Conservation (phyloP, 1,284 basidiomycete species). For the Vanrija humicola region DNA sequence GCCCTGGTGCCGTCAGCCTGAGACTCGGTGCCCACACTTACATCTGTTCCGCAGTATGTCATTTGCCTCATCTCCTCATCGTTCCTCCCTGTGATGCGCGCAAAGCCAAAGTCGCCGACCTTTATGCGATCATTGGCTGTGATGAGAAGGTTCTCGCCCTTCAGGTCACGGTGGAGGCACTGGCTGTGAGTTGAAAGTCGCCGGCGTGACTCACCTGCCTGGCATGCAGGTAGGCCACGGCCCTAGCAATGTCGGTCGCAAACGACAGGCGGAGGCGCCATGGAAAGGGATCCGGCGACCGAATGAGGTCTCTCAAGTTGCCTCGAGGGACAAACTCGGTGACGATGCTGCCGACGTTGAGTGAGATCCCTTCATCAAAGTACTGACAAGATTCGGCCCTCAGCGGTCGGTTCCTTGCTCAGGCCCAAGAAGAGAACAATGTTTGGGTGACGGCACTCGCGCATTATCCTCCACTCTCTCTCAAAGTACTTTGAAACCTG, state of each 20-base stretch:
- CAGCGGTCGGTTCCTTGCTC: constrained; percentile 74
- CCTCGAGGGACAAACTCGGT: constrained; percentile 72
- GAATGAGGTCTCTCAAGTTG: constrained; percentile 82
- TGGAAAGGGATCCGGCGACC: constrained; percentile 67
- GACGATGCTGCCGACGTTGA: constrained; percentile 56
- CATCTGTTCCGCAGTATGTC: constrained; percentile 96
- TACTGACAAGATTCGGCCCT: constrained; percentile 65
- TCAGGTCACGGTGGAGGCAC: constrained; percentile 71
- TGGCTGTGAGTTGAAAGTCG: constrained; percentile 13
- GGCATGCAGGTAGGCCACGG: constrained; percentile 94
- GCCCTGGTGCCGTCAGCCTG: constrained; percentile 22
- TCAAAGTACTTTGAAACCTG: constrained; percentile 83
- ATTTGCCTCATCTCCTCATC: constrained; percentile 85
- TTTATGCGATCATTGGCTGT: constrained; percentile 91
- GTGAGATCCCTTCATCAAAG: no score
- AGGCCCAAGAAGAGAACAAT: constrained; percentile 93
- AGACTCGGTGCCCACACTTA: constrained; percentile 43
- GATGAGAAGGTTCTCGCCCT: constrained; percentile 94
- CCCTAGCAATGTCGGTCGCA: constrained; percentile 87
- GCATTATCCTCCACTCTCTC: constrained; percentile 93
- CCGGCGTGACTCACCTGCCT: constrained; percentile 55
- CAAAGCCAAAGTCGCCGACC: constrained; percentile 92
- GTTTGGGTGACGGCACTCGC: constrained; percentile 83
- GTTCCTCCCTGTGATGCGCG: constrained; percentile 75
- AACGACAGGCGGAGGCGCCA: constrained; percentile 90